Evolutionary conservation across 176 grass and related monocot genomes (phyloP), one percentile per base, ranked within the genome.

Genomic region (Elymus sibiricus): DNA sequence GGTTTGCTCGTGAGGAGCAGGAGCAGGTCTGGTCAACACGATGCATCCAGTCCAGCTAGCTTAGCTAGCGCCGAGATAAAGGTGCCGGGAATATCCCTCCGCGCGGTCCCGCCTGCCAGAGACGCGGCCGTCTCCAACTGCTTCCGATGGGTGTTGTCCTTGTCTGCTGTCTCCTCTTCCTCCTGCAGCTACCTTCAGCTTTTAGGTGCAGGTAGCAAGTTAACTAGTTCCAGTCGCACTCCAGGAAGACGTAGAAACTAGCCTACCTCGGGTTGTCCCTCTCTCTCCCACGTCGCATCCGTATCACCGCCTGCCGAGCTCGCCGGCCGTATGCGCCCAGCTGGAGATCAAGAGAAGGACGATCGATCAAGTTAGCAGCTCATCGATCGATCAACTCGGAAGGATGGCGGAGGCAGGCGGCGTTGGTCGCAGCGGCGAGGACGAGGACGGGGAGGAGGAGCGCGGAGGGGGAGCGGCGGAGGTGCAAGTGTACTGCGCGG

Each of bases 401-500:
- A 60, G 59, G 34, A 82, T 83, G 81, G 56, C 64, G 40, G 31
- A 14, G 10, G 67, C 14, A 19, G 49, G 32, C 37, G 31, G 31
- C 47, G 51, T 27, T 83, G 53, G n/a, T 1, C 34, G 5, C 56
- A 17, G 9, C 12, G 35, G 5, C 21, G 62, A 75, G 67, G 84
- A 53, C 0, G 49, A 80, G 24, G 76, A 37, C 66, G 66, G 9
- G 12, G 87, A 78, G 28, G 35, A n/a, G 19, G 59, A 39, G 34
- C 3, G 34, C 19, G 67, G 9, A 15, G 27, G 14, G 10, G 0
- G 64, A 29, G 28, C 53, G 53, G 53, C 53, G 53, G 62, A 29
- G 62, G 62, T 64, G 26, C 11, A 35, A 22, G 90, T 95, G 62
- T 91, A 88, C 43, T 74, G 91, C 43, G 90, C 86, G 11, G 82